Percentiles rank a stretch among this genome's conserved stretches.
Evolutionary conservation across 495 filamentous ascomycete genomes (phyloP).

Genomic region (Lasiosphaeria miniovina): DNA sequence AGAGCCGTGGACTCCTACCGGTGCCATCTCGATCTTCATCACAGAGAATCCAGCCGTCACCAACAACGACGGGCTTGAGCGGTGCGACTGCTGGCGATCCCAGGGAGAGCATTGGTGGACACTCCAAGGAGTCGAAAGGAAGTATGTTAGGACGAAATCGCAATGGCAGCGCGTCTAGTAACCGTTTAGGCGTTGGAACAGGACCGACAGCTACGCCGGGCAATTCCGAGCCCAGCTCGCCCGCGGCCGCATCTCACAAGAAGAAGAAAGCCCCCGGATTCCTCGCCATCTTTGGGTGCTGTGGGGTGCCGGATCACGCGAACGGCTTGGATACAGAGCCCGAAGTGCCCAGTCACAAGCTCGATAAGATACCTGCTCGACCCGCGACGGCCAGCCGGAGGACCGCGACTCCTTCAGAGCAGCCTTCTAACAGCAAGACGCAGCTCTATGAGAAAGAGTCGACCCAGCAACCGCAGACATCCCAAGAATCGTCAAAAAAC

Average conservation of each 20-base stretch:
- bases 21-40: slow-evolving; percentile 69
- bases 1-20: slow-evolving; percentile 55
- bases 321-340: slow-evolving; percentile 62
- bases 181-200: slow-evolving; percentile 44
- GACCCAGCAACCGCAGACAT: slow-evolving; percentile 25
- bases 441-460: slow-evolving; percentile 46
- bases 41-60: slow-evolving; percentile 59
- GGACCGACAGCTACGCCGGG: slow-evolving; percentile 46
- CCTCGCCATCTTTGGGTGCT: slow-evolving; percentile 76
- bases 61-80: slow-evolving; percentile 60
- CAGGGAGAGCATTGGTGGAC: slow-evolving; percentile 57
- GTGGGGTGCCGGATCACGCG: slow-evolving; percentile 63
- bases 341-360: slow-evolving; percentile 62
- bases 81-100: slow-evolving; percentile 63
- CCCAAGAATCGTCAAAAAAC: slow-evolving; percentile 34
- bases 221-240: slow-evolving; percentile 45
- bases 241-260: slow-evolving; percentile 45
- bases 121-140: slow-evolving; percentile 61
- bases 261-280: slow-evolving; percentile 64
- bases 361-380: slow-evolving; percentile 51
- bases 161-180: slow-evolving; percentile 63
- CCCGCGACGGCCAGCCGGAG: slow-evolving; percentile 54
- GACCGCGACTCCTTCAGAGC: slow-evolving; percentile 50
- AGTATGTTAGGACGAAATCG: slow-evolving; percentile 66
- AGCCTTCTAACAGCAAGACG: slow-evolving; percentile 51